These are phyloP conservation scores for Pleurotus tuber-regium DNA, from an alignment of 768 basidiomycete species.

Conservation along the genomic window DNA sequence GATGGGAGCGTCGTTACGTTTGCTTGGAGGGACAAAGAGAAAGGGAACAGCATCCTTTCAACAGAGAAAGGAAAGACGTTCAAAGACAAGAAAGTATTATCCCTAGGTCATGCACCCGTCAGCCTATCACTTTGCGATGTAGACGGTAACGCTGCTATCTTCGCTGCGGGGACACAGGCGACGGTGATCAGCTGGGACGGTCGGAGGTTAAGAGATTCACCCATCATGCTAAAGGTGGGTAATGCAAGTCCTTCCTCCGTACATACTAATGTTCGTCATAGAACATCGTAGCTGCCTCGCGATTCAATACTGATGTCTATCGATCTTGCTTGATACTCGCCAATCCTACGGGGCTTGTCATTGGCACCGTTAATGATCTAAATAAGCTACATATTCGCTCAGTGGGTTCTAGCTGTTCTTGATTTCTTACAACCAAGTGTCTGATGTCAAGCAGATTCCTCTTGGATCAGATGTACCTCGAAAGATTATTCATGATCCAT, in stretches of 20 bases:
- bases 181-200: slow-evolving; percentile 69
- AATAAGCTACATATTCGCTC: slow-evolving; percentile 82
- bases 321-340: slow-evolving; percentile 58
- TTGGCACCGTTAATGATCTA: slow-evolving; percentile 66
- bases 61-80: too few species aligned
- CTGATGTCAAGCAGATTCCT: slow-evolving; percentile 45
- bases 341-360: slow-evolving; percentile 48
- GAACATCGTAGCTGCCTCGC: slow-evolving; percentile 53
- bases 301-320: slow-evolving; percentile 47
- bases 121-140: slow-evolving; percentile 51
- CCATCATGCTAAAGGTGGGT: slow-evolving; percentile 65
- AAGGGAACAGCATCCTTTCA: too few species aligned
- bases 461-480: slow-evolving; percentile 73
- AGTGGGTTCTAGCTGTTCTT: slow-evolving; percentile 35
- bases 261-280: slow-evolving; percentile 15
- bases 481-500: slow-evolving; percentile 58
- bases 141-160: slow-evolving; percentile 53
- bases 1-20: slow-evolving; percentile 71
- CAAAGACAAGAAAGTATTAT: slow-evolving; percentile 53
- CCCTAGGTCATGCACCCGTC: slow-evolving; percentile 69
- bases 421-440: background rate
- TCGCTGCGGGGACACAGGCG: slow-evolving; percentile 72
- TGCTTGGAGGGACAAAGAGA: slow-evolving; percentile 38
- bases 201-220: slow-evolving; percentile 62
- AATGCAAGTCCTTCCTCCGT: background rate